phyloP scores from a whole-genome alignment of 371 early-diverging fungal genomes.

The Apophysomyces trapeziformis region DNA sequence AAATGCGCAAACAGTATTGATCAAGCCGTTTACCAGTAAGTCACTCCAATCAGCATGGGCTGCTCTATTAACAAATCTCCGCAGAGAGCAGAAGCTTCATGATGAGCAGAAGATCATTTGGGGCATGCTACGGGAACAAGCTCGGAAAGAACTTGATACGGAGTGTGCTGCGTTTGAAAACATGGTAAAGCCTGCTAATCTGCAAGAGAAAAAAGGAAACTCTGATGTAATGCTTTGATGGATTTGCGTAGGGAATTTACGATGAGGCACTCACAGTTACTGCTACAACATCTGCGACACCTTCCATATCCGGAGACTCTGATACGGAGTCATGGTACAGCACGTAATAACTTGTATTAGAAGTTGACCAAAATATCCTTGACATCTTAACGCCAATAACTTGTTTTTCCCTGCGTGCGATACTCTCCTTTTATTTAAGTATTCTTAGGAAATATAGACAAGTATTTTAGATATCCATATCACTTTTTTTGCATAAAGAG shows the following conservation, averaged over 20 bases:
- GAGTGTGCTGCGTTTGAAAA: background rate
- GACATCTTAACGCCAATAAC: no score
- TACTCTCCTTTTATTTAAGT: no score
- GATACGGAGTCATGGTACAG: constrained; percentile 6
- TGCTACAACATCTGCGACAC: background rate
- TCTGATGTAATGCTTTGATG: no score
- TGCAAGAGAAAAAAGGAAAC: no score
- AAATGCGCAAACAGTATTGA: constrained; percentile 75
- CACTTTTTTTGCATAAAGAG: no score
- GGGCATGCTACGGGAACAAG: constrained; percentile 5
- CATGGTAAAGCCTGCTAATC: background rate
- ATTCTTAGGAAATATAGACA: no score
- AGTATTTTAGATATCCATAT: no score
- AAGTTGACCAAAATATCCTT: background rate
- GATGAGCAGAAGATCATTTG: constrained; percentile 3
- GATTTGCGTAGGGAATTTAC: background rate
- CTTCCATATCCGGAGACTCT: constrained; percentile 1
- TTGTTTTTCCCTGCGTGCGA: no score
- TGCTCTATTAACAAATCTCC: background rate
- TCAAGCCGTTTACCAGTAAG: constrained; percentile 22
- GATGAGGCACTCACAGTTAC: background rate
- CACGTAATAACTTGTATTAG: background rate
- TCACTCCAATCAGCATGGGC: background rate
- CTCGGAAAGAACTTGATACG: background rate
- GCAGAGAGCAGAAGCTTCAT: background rate